These are phyloP conservation scores for Erythrobasidium yunnanense DNA, from an alignment of 768 basidiomycete genomes.

Conservation along the genomic window DNA sequence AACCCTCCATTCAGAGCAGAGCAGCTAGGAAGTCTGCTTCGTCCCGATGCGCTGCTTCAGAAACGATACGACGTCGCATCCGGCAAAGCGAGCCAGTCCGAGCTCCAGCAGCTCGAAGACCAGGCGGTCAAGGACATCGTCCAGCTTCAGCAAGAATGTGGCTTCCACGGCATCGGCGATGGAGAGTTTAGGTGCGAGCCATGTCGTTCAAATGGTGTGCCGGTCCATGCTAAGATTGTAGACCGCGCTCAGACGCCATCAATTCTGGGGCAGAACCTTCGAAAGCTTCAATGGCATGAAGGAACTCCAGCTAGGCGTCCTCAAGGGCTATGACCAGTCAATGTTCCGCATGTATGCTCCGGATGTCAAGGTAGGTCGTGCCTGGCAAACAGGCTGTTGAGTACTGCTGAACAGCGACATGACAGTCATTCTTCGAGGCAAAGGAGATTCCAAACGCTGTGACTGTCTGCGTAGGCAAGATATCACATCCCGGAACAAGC, in stretches of 20 bases:
- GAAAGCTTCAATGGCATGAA: slow-evolving; percentile 25
- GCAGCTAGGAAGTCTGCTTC: slow-evolving; percentile 30
- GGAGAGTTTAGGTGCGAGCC: slow-evolving; percentile 19
- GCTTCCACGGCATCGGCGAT: slow-evolving; percentile 24
- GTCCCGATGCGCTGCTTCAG: slow-evolving; percentile 42
- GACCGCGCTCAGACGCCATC: too few species aligned
- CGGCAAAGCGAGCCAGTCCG: slow-evolving; percentile 1
- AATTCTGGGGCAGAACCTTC: slow-evolving; percentile 20
- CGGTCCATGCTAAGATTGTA: too few species aligned
- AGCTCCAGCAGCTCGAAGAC: slow-evolving; percentile 33
- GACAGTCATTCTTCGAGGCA: slow-evolving; percentile 4
- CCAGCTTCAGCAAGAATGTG: slow-evolving; percentile 26
- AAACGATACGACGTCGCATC: slow-evolving; percentile 27
- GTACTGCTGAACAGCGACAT: not conserved
- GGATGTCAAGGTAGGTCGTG: not conserved
- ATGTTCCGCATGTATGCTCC: slow-evolving; percentile 26
- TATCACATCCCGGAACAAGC: slow-evolving; percentile 25
- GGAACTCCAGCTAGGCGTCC: slow-evolving; percentile 21
- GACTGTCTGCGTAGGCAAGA: slow-evolving; percentile 26
- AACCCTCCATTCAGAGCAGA: slow-evolving; percentile 22
- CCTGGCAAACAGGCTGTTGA: too few species aligned
- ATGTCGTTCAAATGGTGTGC: too few species aligned
- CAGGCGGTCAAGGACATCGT: slow-evolving; percentile 24
- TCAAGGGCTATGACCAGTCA: slow-evolving; percentile 25
- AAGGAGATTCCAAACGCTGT: slow-evolving; percentile 31